Evolutionary conservation across 768 basidiomycete species (phyloP).

Genomic region (Pleurotus giganteus): DNA sequence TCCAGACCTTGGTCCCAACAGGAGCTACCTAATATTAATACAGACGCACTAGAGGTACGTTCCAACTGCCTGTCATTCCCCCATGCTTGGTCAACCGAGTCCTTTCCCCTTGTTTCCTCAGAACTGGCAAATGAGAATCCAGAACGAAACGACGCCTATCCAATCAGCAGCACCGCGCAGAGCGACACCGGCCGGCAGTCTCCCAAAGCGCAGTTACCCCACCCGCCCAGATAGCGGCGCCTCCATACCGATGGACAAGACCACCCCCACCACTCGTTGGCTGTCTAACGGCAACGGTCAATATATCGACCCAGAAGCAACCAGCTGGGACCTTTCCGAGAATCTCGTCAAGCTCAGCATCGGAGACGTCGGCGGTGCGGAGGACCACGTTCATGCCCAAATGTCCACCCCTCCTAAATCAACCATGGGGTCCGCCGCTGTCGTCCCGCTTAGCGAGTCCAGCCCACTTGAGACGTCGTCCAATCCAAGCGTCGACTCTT

Average conservation of each 20-base stretch:
- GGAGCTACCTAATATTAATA: slow-evolving; percentile 38
- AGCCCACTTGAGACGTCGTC: slow-evolving; percentile 77
- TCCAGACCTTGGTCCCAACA: slow-evolving; percentile 49
- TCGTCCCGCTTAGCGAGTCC: slow-evolving; percentile 57
- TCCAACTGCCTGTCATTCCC: slow-evolving; percentile 11
- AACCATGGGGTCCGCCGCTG: slow-evolving; percentile 48
- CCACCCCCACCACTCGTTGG: slow-evolving; percentile 56
- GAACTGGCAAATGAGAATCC: slow-evolving; percentile 46
- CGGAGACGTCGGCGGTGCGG: slow-evolving; percentile 44
- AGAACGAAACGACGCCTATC: slow-evolving; percentile 35
- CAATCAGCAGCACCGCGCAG: slow-evolving; percentile 28
- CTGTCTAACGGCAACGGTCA: slow-evolving; percentile 63
- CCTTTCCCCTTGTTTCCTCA: slow-evolving; percentile 25
- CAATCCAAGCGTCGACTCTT: slow-evolving; percentile 69
- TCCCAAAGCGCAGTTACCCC: slow-evolving; percentile 36
- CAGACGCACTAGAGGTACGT: slow-evolving; percentile 42
- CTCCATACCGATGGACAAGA: slow-evolving; percentile 8
- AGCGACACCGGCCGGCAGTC: slow-evolving; percentile 27
- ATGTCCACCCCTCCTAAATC: slow-evolving; percentile 70
- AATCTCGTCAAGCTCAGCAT: slow-evolving; percentile 74
- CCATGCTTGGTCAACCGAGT: slow-evolving; percentile 33
- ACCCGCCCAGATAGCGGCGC: slow-evolving; percentile 39
- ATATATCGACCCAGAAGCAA: slow-evolving; percentile 53
- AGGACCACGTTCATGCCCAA: slow-evolving; percentile 44
- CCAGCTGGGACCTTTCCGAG: slow-evolving; percentile 71